These are phyloP conservation scores for Leccinum imitatum DNA, from an alignment of 768 basidiomycete genomes.

Conservation along the genomic window DNA sequence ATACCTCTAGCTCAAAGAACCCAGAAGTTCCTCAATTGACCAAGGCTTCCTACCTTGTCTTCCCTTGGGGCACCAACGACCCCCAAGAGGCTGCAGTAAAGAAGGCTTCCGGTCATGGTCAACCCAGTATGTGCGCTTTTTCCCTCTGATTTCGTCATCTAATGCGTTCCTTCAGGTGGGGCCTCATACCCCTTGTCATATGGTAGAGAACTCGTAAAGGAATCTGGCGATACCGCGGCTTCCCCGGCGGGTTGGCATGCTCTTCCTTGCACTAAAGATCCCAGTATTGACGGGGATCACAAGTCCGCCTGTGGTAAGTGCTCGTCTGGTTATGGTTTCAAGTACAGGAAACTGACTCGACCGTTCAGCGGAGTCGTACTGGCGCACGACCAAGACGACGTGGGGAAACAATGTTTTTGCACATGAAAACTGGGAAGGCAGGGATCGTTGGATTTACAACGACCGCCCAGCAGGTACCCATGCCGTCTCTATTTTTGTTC, in stretches of 20 bases:
- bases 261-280: slow-evolving; percentile 71
- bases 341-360: background rate
- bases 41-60: slow-evolving; percentile 66
- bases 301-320: slow-evolving; percentile 10
- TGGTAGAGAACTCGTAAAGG: slow-evolving; percentile 43
- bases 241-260: slow-evolving; percentile 93
- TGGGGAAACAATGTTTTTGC: slow-evolving; percentile 92
- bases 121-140: too few species aligned
- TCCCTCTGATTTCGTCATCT: background rate
- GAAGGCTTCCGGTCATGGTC: too few species aligned
- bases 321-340: background rate
- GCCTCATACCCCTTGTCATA: slow-evolving; percentile 15
- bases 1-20: slow-evolving; percentile 47
- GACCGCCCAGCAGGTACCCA: slow-evolving; percentile 65
- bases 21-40: slow-evolving; percentile 31
- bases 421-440: slow-evolving; percentile 90
- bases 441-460: slow-evolving; percentile 64
- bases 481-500: background rate
- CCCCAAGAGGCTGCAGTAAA: slow-evolving; percentile 47
- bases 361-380: slow-evolving; percentile 36
- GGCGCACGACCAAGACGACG: slow-evolving; percentile 74
- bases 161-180: background rate
- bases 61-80: slow-evolving; percentile 83
- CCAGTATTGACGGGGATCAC: slow-evolving; percentile 30
- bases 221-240: slow-evolving; percentile 74